These are phyloP conservation scores for Marchantia polymorpha DNA, from an alignment of 225 moss, liverwort and hornwort genomes.

Conservation along the genomic window DNA sequence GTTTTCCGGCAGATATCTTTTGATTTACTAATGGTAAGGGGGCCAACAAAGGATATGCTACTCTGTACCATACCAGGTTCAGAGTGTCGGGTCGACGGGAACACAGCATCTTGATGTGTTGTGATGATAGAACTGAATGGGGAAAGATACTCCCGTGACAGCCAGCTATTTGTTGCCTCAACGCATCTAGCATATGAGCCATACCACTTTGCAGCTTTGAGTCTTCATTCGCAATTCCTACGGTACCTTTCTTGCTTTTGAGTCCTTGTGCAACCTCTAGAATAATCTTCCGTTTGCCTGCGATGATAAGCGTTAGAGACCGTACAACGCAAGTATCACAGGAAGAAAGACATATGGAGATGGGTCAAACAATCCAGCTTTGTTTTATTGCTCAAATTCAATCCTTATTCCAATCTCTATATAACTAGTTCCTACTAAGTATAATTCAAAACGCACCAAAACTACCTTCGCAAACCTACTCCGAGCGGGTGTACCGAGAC, in stretches of 20 bases:
- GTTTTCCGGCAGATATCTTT: too few species aligned
- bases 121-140: conserved; percentile 89
- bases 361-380: neutral
- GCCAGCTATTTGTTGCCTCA: conserved; percentile 74
- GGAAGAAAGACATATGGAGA: neutral
- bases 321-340: neutral
- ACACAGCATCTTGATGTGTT: conserved; percentile 68
- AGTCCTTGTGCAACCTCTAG: conserved; percentile 67
- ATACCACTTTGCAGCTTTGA: conserved; percentile 58
- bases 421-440: neutral
- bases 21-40: too few species aligned
- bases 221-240: conserved; percentile 35
- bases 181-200: conserved; percentile 61
- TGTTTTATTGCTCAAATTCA: neutral
- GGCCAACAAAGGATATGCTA: too few species aligned
- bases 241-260: conserved; percentile 54
- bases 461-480: neutral
- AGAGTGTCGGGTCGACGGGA: conserved; percentile 56
- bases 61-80: conserved; percentile 50
- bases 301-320: neutral
- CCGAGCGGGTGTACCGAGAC: neutral
- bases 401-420: neutral
- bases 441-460: neutral
- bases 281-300: conserved; percentile 60
- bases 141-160: conserved; percentile 84